phyloP scores from a whole-genome alignment of 176 grass and related monocot species.

The Metroxylon sagu region DNA sequence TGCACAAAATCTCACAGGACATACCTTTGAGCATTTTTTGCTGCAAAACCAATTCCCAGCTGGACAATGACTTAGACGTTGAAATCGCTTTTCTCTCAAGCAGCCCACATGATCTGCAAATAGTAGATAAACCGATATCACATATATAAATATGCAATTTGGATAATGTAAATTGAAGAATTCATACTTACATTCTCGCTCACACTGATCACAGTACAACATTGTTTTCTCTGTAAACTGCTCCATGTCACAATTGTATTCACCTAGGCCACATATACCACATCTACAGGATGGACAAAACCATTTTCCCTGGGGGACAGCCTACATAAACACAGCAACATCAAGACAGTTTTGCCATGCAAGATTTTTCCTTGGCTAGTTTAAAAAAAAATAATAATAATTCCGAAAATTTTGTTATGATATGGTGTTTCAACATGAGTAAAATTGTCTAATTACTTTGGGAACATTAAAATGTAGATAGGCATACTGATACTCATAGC shows the following conservation, averaged over 20 bases:
- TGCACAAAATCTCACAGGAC: no score
- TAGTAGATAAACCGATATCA: constrained; percentile 25
- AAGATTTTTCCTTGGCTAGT: no score
- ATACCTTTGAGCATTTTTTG: constrained; percentile 54
- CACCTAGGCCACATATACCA: constrained; percentile 44
- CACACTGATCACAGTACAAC: constrained; percentile 67
- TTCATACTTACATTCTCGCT: constrained; percentile 61
- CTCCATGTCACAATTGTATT: constrained; percentile 40
- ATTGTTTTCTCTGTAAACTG: constrained; percentile 43
- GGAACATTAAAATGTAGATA: no score
- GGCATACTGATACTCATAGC: no score
- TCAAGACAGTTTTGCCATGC: no score
- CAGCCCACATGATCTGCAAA: constrained; percentile 70
- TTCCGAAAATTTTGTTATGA: no score
- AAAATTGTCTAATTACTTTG: no score
- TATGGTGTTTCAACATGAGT: no score
- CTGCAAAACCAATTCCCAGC: constrained; percentile 69
- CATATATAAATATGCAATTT: constrained; percentile 15
- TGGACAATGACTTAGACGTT: constrained; percentile 25
- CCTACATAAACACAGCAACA: constrained; percentile 24
- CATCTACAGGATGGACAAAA: constrained; percentile 68
- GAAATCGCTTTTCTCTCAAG: constrained; percentile 23
- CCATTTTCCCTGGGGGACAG: constrained; percentile 51
- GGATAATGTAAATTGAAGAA: neutral
- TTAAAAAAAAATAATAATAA: no score